Evolutionary conservation across 225 moss, liverwort and hornwort genomes (phyloP).

Genomic region (Thuidium tamariscinum): DNA sequence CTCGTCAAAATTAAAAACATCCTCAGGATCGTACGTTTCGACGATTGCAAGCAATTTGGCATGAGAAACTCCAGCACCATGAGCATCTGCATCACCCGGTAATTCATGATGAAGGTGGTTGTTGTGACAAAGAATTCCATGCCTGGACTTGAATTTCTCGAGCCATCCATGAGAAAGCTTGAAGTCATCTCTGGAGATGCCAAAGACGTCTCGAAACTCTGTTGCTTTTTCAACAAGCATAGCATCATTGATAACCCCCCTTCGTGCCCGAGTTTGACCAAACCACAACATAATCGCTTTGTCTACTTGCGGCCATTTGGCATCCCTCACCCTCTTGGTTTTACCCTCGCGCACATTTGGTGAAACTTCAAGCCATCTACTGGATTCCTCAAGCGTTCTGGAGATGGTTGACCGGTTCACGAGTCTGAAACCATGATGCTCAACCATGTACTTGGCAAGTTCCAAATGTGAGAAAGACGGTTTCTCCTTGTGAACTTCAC

Average conservation of each 20-base stretch:
- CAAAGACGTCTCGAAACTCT: neutral
- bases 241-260: neutral
- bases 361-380: neutral
- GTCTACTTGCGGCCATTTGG: slow-evolving; percentile 3
- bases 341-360: neutral
- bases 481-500: neutral
- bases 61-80: neutral
- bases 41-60: neutral
- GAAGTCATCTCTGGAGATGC: slow-evolving; percentile 1
- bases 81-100: neutral
- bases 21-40: neutral
- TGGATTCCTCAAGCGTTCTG: neutral
- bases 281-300: slow-evolving; percentile 5
- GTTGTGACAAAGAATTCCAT: neutral
- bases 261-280: neutral
- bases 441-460: slow-evolving; percentile 5
- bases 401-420: slow-evolving; percentile 2
- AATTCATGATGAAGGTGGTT: neutral
- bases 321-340: slow-evolving; percentile 1
- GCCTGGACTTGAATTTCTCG: neutral
- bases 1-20: neutral
- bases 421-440: neutral
- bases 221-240: neutral
- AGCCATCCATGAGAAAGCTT: slow-evolving; percentile 9
- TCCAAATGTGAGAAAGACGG: neutral